Evolutionary conservation across 2,329 filamentous ascomycete genomes (phyloP), one percentile per base, ranked within the genome.

Genomic region (Capronia epimyces): DNA sequence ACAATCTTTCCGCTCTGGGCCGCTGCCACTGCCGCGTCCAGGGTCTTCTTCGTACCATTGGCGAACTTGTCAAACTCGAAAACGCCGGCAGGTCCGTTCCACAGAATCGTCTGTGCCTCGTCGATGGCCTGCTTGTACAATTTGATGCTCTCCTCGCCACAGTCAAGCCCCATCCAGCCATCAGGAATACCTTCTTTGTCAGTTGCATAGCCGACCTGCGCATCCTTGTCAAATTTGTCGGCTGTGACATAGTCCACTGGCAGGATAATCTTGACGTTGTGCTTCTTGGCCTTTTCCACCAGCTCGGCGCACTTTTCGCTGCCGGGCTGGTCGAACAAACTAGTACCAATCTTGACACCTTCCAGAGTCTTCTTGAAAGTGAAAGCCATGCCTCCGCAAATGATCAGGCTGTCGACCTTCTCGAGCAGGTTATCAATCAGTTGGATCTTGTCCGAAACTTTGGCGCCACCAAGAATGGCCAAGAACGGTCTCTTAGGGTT

Each of bases 311-410:
- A 91, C 36, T 87, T 96, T 83, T 96, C 89, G 78, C 86, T 81
- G 63, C 93, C 93, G 46, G 85, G 85, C 77, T 96, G 88, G 65
- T 98, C 93, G 69, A 95, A 98, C 65, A 98, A 80, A 46, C 77
- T 93, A 76, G 83, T 83, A 56, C 93, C 93, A 62, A 98, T 98
- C 71, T 84, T 80, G 66, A 97, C 84, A 68, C 81, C 78, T 74
- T 96, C 82, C 50, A 97, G 81, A n/a, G 89, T 91, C 82, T 98
- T 98, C 82, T 97, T 97, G 82, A 98, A 98, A 64, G 93, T 98
- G 78, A 97, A 98, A 58, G 93, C 90, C 93, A 98, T 98, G 65
- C 83, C 93, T 68, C 93, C 93, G 71, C 91, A 95, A 74, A 98
- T 86, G 73, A 98, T 86, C 61, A 98, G 81, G 71, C 85, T 93